Percentiles rank a stretch among this genome's conserved stretches.
These are phyloP conservation scores for Auricularia cornea DNA, from an alignment of 768 basidiomycete species.

Conservation along the genomic window DNA sequence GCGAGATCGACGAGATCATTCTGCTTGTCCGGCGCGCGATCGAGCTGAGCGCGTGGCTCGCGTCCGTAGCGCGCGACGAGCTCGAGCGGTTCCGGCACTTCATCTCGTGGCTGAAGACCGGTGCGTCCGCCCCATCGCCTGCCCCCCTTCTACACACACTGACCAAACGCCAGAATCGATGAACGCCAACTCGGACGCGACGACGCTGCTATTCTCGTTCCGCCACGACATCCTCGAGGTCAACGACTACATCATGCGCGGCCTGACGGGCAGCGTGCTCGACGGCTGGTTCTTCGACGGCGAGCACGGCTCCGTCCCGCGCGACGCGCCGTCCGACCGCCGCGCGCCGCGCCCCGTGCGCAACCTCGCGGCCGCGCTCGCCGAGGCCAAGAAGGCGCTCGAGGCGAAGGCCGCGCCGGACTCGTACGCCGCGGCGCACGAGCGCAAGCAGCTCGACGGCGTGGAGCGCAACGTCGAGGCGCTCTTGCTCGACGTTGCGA, in stretches of 20 bases:
- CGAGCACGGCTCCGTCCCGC: slow-evolving; percentile 26
- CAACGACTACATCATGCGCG: slow-evolving; percentile 67
- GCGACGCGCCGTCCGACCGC: slow-evolving; percentile 41
- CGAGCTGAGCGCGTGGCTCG: slow-evolving; percentile 59
- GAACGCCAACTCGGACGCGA: slow-evolving; percentile 37
- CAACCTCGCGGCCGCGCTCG: slow-evolving; percentile 34
- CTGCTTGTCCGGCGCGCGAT: slow-evolving; percentile 61
- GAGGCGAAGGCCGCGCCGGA: slow-evolving; percentile 20
- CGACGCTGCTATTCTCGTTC: slow-evolving; percentile 33
- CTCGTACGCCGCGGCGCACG: slow-evolving; percentile 31
- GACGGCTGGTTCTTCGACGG: slow-evolving; percentile 72
- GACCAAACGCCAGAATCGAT: slow-evolving; percentile 32
- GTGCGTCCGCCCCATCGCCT: slow-evolving; percentile 10
- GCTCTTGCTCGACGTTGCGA: slow-evolving; percentile 53
- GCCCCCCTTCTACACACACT: not conserved
- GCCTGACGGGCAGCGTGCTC: slow-evolving; percentile 57
- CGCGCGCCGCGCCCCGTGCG: slow-evolving; percentile 33
- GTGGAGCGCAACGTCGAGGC: slow-evolving; percentile 62
- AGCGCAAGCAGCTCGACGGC: slow-evolving; percentile 39
- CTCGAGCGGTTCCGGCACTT: slow-evolving; percentile 70
- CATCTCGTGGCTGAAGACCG: slow-evolving; percentile 60
- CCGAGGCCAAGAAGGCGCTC: slow-evolving; percentile 41
- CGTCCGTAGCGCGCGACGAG: slow-evolving; percentile 57
- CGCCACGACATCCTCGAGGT: slow-evolving; percentile 74
- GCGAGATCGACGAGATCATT: slow-evolving; percentile 78